Conservation (phyloP, 2,329 filamentous ascomycete species). For the Zymoseptoria ardabiliae region DNA sequence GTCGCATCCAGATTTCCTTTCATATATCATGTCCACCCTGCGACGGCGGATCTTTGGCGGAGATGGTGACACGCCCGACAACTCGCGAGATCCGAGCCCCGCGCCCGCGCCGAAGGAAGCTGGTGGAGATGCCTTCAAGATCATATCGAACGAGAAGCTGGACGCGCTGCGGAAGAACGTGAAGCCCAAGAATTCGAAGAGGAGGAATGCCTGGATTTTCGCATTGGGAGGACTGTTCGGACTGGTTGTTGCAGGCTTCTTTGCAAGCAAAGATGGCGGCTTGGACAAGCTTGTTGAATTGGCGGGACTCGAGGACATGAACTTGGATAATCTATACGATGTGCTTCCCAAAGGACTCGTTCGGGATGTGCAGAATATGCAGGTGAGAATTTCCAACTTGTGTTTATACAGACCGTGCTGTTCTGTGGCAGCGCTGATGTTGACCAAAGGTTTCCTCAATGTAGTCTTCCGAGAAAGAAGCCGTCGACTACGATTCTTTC, state of each 20-base stretch:
- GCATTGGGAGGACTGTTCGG: slow-evolving; percentile 83
- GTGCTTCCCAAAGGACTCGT: slow-evolving; percentile 80
- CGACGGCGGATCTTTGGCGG: slow-evolving; percentile 30
- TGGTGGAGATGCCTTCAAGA: slow-evolving; percentile 36
- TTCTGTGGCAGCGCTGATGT: slow-evolving; percentile 17
- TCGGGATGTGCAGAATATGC: slow-evolving; percentile 75
- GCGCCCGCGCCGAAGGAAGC: slow-evolving; percentile 29
- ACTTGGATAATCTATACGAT: slow-evolving; percentile 79
- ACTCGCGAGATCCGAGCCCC: slow-evolving; percentile 35
- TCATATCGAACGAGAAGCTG: slow-evolving; percentile 47
- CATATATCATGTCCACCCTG: slow-evolving; percentile 25
- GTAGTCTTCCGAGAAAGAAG: slow-evolving; percentile 77
- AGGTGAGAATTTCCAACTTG: slow-evolving; percentile 48
- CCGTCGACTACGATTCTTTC: slow-evolving; percentile 89
- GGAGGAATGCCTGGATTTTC: slow-evolving; percentile 76
- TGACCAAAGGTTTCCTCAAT: slow-evolving; percentile 25
- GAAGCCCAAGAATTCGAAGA: slow-evolving; percentile 47
- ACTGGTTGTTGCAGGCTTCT: slow-evolving; percentile 78
- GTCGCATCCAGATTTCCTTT: not conserved
- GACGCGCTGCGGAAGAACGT: slow-evolving; percentile 33
- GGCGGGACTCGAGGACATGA: slow-evolving; percentile 61
- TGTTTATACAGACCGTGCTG: not conserved
- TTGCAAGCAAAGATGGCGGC: slow-evolving; percentile 74
- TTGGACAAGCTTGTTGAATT: slow-evolving; percentile 62
- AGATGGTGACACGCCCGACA: slow-evolving; percentile 25